Evolutionary conservation across 495 filamentous ascomycete species (phyloP), one percentile per base, ranked within the genome.

Genomic region (Xylaria nigripes): DNA sequence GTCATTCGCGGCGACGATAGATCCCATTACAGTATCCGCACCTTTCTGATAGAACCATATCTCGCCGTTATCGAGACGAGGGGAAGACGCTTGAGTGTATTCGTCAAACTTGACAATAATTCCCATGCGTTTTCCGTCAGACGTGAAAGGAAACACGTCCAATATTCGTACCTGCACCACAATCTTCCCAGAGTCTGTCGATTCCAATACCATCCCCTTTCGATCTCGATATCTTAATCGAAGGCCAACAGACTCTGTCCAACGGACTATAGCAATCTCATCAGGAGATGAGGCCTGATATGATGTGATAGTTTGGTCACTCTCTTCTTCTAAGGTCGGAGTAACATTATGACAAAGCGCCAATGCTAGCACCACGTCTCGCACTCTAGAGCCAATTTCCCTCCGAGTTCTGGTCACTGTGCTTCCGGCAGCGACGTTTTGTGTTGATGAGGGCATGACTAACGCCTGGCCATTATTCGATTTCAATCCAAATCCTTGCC

Each of bases 1-100:
- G 74, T 97, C 93, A 63, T 96, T 96, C 12, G 89, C 79, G 13
- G 85, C 87, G 24, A 99, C 94, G 57, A 99, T 97, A 12, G 86
- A 78, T 15, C 82, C 76, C 94, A 99, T 99, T 42, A 97, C 90
- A 0, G 94, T 97, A 66, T 99, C 94, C 6, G 94, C 94, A 23
- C 94, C 94, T 68, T 99, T 99, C 57, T 99, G 90, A 62, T 90
- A 99, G 69, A 99, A 99, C 89, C 93, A 97, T 21, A 96, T 90
- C 61, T 96, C 91, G 24, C 81, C 78, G 32, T 72, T 73, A 19
- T 67, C 71, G 13, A 74, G 72, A 6, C 66, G 69, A 5, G 72
- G 62, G 0, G 61, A 43, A 1, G 66, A 63, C 2, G 73, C 61
- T 34, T 76, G 68, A 13, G 71, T 64, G 6, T 78, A 77, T 15